Base-by-base conservation (phyloP, 192 early-diverging fungal genomes). In the Endogone sp. region DNA sequence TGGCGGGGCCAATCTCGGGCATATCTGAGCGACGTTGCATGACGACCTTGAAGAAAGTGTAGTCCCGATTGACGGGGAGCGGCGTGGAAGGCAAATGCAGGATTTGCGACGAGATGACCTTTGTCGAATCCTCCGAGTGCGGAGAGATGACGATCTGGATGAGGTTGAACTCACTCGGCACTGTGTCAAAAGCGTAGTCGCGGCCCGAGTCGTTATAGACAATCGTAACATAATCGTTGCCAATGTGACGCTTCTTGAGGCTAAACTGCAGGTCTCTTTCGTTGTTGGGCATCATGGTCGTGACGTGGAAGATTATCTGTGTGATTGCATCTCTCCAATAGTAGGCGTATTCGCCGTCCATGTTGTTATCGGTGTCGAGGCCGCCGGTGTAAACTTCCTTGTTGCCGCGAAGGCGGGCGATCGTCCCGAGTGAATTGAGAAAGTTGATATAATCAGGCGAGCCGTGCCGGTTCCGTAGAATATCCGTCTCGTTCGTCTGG, bases 161-260 rank as follows among this genome's bases (percentile, higher is more conserved):
- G 76, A 90, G 96, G 73, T 98, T 98, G 82, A 98, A 98, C 75
- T 99, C 93, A 16, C 91, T 89, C 2, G 95, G 90, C 29, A 98
- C 84, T 3, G 95, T 98, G 65, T 95, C 91, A 76, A 96, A 95
- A 30, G 85, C 86, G 73, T 92, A 94, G 8, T 89, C 85, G 0
- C 66, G 66, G 2, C 92, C 95, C 30, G 91, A 91, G 72, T 99
- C 96, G 73, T 98, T 96, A 70, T 90, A 99, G 9, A 97, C 88
- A 69, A 99, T 91, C 31, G 89, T 88, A 60, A 99, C 93, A 81
- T 89, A 98, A 79, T 99, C 95, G 73, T 99, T 99, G 55, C 95
- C 97, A 69, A 99, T 95, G 73, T 97, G 95, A 28, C 94, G 81
- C 81, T 99, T 99, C 72, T 99, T 99, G 20, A 75, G 74, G 68